Conservation (phyloP, 257 asterid species). For the Scutellaria galericulata region DNA sequence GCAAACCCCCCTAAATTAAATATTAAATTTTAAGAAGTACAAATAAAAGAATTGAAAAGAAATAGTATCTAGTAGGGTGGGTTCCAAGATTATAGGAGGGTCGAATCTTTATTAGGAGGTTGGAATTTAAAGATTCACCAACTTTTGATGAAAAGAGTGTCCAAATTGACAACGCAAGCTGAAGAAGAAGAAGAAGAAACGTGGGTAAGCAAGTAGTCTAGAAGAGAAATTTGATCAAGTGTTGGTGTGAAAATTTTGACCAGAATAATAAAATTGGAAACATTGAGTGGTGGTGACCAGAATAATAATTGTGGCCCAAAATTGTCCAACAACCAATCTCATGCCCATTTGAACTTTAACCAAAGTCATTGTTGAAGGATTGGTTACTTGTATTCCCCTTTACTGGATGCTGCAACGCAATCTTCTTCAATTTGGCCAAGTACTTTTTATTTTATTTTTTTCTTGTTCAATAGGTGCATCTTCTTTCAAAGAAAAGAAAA, state of each 20-base stretch:
- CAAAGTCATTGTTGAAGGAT: too few species aligned
- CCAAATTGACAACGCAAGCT: constrained; percentile 32
- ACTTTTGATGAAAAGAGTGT: constrained; percentile 15
- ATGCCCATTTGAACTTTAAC: too few species aligned
- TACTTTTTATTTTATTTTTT: too few species aligned
- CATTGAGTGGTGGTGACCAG: not conserved
- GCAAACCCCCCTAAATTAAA: not conserved
- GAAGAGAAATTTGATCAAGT: not conserved
- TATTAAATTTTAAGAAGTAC: not conserved
- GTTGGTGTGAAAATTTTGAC: not conserved
- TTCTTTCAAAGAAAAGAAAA: too few species aligned
- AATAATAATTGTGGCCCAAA: not conserved
- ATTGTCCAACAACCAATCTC: not conserved
- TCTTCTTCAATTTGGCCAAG: too few species aligned
- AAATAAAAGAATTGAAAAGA: not conserved
- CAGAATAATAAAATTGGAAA: not conserved
- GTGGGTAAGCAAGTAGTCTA: not conserved
- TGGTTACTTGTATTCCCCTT: too few species aligned
- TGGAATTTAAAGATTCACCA: not conserved
- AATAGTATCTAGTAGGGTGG: too few species aligned
- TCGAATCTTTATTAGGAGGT: not conserved
- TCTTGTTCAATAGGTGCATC: too few species aligned
- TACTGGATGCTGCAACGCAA: too few species aligned
- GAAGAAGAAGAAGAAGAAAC: not conserved
- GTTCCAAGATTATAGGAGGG: constrained; percentile 42